Conservation (phyloP, 768 basidiomycete genomes). For the Boletus rufocinnamomeus region DNA sequence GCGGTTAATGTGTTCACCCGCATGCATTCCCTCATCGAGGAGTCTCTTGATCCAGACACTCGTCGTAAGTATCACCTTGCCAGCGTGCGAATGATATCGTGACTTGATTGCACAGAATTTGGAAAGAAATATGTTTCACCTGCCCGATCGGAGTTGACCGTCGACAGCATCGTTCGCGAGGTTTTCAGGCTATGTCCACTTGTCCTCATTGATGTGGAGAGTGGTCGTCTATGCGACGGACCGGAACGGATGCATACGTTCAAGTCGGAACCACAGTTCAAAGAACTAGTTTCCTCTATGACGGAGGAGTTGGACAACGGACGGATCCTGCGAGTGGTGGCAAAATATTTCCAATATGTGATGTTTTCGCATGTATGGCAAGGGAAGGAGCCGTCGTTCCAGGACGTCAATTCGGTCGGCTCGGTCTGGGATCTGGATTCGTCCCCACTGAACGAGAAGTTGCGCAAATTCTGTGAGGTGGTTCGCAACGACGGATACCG, state of each 20-base stretch:
- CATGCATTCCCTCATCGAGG: conserved; percentile 2
- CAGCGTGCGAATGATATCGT: accelerated
- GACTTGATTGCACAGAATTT: neutral
- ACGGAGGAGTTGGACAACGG: neutral
- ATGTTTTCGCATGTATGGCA: conserved; percentile 1
- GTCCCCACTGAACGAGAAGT: no score
- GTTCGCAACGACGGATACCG: no score
- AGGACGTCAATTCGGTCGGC: neutral
- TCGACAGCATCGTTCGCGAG: neutral
- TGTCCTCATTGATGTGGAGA: conserved; percentile 1
- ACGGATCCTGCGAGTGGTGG: neutral
- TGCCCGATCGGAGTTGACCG: neutral
- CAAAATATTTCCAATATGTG: conserved; percentile 5
- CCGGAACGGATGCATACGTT: neutral
- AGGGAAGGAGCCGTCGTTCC: neutral
- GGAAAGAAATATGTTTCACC: neutral
- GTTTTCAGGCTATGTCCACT: neutral
- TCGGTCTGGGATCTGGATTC: no score
- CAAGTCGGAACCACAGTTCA: neutral
- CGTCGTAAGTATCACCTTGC: neutral
- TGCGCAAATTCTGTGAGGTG: no score
- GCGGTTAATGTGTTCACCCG: neutral
- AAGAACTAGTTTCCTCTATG: conserved; percentile 1
- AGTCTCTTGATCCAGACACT: neutral
- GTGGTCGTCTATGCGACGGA: neutral